Conservation (phyloP, 1,284 basidiomycete genomes). For the Ustilago crameri region DNA sequence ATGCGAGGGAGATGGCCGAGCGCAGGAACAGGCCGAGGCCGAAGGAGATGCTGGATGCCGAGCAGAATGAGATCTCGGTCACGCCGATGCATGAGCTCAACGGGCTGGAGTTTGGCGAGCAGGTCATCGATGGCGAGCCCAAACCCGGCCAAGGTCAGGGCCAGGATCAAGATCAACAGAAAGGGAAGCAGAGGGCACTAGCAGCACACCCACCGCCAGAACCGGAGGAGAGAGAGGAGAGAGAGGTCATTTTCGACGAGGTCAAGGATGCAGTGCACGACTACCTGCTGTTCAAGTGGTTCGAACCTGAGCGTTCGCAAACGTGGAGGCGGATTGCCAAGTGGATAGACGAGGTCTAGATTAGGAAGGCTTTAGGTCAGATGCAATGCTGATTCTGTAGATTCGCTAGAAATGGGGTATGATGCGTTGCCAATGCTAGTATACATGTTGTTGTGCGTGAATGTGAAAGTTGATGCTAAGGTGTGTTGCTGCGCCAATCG, state of each 20-base stretch:
- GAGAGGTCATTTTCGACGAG: conserved; percentile 60
- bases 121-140: conserved; percentile 22
- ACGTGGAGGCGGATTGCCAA: conserved; percentile 56
- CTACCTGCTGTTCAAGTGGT: conserved; percentile 63
- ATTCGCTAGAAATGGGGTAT: no score
- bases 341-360: conserved; percentile 51
- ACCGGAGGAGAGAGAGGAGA: conserved; percentile 30
- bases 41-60: conserved; percentile 26
- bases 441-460: not conserved
- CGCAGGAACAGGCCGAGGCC: conserved; percentile 52
- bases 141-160: no score
- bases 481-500: conserved; percentile 28
- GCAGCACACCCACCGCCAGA: conserved; percentile 13
- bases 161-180: not conserved
- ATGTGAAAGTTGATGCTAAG: not conserved
- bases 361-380: no score
- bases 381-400: no score
- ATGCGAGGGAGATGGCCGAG: conserved; percentile 47
- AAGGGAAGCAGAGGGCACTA: not conserved
- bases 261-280: conserved; percentile 62
- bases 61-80: conserved; percentile 9
- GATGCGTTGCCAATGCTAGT: not conserved
- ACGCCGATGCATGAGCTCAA: conserved; percentile 19
- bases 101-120: conserved; percentile 1
- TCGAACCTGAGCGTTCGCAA: conserved; percentile 54